Conservation (phyloP, 2,329 filamentous ascomycete species). For the Thermoascus crustaceus region DNA sequence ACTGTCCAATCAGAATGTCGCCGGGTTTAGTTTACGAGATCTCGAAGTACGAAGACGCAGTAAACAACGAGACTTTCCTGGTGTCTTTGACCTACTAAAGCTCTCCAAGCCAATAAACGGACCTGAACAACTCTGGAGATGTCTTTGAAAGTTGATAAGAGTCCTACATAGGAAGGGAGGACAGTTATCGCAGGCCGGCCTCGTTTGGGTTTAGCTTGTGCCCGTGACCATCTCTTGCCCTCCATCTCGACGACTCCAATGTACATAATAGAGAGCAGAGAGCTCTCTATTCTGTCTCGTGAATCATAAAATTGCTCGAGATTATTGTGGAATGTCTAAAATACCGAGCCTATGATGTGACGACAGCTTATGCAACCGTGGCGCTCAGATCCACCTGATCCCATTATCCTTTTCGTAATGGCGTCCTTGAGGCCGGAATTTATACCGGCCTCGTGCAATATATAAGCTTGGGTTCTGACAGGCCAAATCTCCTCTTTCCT, state of each 20-base stretch:
- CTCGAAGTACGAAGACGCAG: not conserved
- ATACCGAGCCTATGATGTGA: not conserved
- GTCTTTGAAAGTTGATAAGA: no score
- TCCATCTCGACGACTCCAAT: slow-evolving; percentile 14
- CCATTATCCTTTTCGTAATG: slow-evolving; percentile 30
- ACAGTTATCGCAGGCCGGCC: not conserved
- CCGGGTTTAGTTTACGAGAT: slow-evolving; percentile 3
- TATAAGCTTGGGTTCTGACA: slow-evolving; percentile 39
- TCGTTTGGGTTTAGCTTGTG: slow-evolving; percentile 18
- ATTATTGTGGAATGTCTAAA: no score
- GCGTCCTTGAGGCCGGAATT: slow-evolving; percentile 36
- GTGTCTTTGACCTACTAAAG: no score
- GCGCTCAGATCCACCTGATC: slow-evolving; percentile 18
- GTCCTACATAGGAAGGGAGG: no score
- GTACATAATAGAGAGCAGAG: no score
- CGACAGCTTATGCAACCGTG: slow-evolving; percentile 8
- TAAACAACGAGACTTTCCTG: not conserved
- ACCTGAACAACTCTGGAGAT: no score
- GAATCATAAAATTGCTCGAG: no score
- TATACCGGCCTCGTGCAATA: slow-evolving; percentile 37
- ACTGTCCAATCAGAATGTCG: slow-evolving; percentile 13
- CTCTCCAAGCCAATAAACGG: no score
- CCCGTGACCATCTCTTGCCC: slow-evolving; percentile 23
- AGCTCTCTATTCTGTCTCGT: no score
- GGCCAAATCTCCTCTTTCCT: slow-evolving; percentile 13